Conservation (phyloP, 768 basidiomycete species). For the Asterophora parasitica region DNA sequence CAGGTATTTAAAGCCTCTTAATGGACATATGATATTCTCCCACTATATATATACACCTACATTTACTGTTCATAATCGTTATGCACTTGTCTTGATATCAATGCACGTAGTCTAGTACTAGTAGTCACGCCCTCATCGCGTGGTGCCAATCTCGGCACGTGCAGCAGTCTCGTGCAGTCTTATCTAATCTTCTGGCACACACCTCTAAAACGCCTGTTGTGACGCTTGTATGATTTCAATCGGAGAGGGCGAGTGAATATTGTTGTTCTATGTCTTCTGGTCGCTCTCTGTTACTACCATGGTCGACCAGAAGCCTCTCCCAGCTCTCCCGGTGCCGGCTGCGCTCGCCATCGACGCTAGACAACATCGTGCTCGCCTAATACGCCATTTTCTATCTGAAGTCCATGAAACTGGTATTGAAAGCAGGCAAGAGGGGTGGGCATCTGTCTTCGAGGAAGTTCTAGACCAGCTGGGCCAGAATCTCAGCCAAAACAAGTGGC, state of each 20-base stretch:
- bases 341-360: slow-evolving; percentile 35
- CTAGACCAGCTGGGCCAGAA: slow-evolving; percentile 41
- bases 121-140: too few relatives aligned
- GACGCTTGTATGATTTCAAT: too few relatives aligned
- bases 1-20: background rate
- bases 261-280: background rate
- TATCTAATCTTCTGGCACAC: too few relatives aligned
- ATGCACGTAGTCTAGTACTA: too few relatives aligned
- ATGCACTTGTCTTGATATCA: too few relatives aligned
- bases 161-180: too few relatives aligned
- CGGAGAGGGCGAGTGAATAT: background rate
- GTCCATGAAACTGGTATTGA: slow-evolving; percentile 27
- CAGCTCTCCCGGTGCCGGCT: slow-evolving; percentile 23
- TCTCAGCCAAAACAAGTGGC: slow-evolving; percentile 41
- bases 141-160: too few relatives aligned
- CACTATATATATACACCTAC: too few relatives aligned
- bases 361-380: slow-evolving; percentile 35
- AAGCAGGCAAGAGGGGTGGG: slow-evolving; percentile 37
- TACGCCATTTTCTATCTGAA: slow-evolving; percentile 37
- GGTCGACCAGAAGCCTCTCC: slow-evolving; percentile 33
- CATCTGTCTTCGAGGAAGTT: slow-evolving; percentile 38
- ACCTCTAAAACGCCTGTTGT: too few relatives aligned
- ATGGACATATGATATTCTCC: slow-evolving; percentile 1
- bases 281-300: slow-evolving; percentile 16
- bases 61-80: too few relatives aligned